Conservation (phyloP, 176 grass and related monocot genomes). For the Ensete glaucum region DNA sequence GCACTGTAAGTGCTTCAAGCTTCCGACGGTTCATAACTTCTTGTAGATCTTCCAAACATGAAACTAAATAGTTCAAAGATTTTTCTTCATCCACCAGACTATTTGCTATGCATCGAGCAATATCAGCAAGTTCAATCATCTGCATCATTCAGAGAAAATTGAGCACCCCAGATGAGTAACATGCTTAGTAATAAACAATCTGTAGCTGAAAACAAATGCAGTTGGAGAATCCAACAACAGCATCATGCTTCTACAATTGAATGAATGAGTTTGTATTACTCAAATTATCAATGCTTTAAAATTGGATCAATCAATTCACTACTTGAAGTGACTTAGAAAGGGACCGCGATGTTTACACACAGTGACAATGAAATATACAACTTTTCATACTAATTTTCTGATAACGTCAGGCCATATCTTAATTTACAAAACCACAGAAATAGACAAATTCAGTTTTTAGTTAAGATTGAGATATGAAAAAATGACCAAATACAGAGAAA, state of each 20-base stretch:
- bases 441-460: not conserved
- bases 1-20: constrained; percentile 84
- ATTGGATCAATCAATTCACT: not conserved
- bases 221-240: not conserved
- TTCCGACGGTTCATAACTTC: constrained; percentile 89
- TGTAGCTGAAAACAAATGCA: not conserved
- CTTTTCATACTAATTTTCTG: not conserved
- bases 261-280: too few species aligned
- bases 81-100: constrained; percentile 84
- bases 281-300: too few species aligned
- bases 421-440: not conserved
- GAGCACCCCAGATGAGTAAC: not conserved
- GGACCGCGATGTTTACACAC: not conserved
- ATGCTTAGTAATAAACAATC: not conserved
- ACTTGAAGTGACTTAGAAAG: not conserved
- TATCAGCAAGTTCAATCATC: constrained; percentile 97
- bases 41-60: constrained; percentile 96
- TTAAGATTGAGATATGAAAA: not conserved
- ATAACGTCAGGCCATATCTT: not conserved
- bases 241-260: not conserved
- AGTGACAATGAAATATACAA: not conserved
- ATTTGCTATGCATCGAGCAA: constrained; percentile 89
- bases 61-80: constrained; percentile 74
- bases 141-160: constrained; percentile 32
- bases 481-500: too few species aligned